Evolutionary conservation across 2,329 filamentous ascomycete species (phyloP).

Genomic region (Grosmannia serpens): DNA sequence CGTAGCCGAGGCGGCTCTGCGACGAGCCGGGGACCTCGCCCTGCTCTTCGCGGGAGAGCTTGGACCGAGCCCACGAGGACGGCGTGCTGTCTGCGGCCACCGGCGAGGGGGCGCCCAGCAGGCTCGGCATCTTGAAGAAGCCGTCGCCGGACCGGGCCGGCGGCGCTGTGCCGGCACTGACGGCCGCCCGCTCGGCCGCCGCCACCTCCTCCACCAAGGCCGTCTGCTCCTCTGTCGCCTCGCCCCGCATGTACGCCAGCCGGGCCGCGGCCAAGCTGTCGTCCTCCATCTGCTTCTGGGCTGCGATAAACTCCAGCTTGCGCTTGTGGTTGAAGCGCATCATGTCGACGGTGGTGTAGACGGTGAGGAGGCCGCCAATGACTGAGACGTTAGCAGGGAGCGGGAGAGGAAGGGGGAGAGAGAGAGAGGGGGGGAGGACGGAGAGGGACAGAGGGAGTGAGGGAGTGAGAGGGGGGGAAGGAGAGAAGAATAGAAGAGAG

Average conservation of each 20-base stretch:
- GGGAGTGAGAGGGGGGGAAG: neutral
- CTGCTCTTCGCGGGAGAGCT: conserved; percentile 25
- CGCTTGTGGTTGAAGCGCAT: conserved; percentile 48
- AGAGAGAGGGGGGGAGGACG: neutral
- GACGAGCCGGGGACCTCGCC: conserved; percentile 14
- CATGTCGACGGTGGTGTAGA: conserved; percentile 52
- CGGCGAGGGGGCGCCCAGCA: conserved; percentile 32
- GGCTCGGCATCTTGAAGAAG: conserved; percentile 34
- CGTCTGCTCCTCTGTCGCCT: conserved; percentile 44
- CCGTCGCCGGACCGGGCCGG: conserved; percentile 3
- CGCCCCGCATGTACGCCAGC: conserved; percentile 47
- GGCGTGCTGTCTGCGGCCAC: conserved; percentile 12
- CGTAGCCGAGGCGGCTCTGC: conserved; percentile 19
- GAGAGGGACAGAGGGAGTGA: conserved; percentile 2
- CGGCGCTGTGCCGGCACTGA: conserved; percentile 15
- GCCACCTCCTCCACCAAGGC: conserved; percentile 46
- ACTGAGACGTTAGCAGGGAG: conserved; percentile 22
- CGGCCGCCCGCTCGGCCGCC: conserved; percentile 18
- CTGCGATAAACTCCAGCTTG: conserved; percentile 44
- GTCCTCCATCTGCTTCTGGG: conserved; percentile 40
- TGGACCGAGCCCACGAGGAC: conserved; percentile 25
- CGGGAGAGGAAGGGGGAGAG: too few relatives aligned
- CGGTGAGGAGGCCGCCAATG: conserved; percentile 42
- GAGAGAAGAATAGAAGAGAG: neutral
- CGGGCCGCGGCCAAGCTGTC: conserved; percentile 46